phyloP scores from a whole-genome alignment of 2,329 filamentous ascomycete species.

The Neospermospora avenae region DNA sequence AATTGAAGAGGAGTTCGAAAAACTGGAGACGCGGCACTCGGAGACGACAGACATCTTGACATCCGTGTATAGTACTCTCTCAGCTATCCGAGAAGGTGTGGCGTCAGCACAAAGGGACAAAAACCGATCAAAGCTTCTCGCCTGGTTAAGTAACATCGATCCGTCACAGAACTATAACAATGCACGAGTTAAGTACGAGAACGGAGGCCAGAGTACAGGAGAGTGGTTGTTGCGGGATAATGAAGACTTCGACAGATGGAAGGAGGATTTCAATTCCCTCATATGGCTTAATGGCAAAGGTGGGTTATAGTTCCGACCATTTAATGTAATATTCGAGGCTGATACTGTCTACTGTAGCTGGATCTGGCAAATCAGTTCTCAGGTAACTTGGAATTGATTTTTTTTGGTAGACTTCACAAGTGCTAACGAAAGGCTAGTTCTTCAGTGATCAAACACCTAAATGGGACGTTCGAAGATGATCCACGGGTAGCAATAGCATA shows the following conservation, averaged over 20 bases:
- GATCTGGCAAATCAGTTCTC: neutral
- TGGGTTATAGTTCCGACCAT: neutral
- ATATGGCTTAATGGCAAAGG: neutral
- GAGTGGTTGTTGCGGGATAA: neutral
- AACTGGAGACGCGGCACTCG: neutral
- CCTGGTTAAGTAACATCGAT: neutral
- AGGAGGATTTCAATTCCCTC: neutral
- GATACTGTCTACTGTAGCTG: neutral
- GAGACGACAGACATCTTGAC: neutral
- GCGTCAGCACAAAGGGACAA: neutral
- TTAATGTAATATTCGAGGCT: neutral
- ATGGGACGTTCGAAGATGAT: neutral
- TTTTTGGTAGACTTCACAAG: neutral
- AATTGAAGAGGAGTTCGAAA: neutral
- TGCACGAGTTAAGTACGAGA: neutral
- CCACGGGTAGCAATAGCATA: conserved; percentile 21
- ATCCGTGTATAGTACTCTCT: neutral
- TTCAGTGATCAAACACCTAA: neutral
- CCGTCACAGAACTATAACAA: neutral
- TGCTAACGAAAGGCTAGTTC: neutral
- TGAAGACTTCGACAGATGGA: neutral
- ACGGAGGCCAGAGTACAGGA: neutral
- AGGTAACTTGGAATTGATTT: neutral
- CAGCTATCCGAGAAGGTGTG: neutral
- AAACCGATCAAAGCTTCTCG: neutral